These are phyloP conservation scores for Salix purpurea DNA, from an alignment of 345 rosid species.

Conservation along the genomic window DNA sequence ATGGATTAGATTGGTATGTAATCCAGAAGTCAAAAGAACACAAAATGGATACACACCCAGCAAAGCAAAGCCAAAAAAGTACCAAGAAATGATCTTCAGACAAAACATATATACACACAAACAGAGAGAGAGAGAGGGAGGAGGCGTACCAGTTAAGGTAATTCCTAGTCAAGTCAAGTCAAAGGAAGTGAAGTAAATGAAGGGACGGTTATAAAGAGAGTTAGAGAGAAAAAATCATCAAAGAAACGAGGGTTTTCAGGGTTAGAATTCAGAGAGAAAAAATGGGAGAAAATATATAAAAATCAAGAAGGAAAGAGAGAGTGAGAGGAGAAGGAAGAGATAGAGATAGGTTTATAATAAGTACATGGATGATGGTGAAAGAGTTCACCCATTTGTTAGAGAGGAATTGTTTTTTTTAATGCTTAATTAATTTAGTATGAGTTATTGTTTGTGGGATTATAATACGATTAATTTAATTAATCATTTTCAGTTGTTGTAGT, in stretches of 20 bases:
- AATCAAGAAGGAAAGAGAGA: background rate
- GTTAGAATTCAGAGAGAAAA: conserved; percentile 26
- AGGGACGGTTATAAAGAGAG: conserved; percentile 26
- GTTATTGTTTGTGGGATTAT: conserved; percentile 8
- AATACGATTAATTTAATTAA: background rate
- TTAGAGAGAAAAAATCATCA: background rate
- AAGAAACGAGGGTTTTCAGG: conserved; percentile 7
- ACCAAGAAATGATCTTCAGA: background rate
- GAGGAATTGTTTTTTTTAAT: too few relatives aligned
- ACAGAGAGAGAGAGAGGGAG: background rate
- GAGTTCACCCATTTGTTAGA: conserved; percentile 23
- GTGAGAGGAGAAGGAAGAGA: conserved; percentile 9
- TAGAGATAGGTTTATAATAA: background rate
- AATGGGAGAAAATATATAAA: conserved; percentile 27
- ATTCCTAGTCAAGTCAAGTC: background rate
- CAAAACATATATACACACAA: background rate
- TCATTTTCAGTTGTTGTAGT: background rate
- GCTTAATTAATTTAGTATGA: too few relatives aligned
- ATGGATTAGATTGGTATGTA: background rate
- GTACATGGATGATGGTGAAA: conserved; percentile 1
- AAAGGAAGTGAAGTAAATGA: conserved; percentile 27
- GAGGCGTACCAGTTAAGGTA: conserved; percentile 21
- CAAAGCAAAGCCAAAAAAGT: background rate
- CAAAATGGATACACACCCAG: background rate
- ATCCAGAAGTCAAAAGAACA: background rate